Conservation (phyloP, 176 grass and related monocot genomes). For the Oryza meridionalis region DNA sequence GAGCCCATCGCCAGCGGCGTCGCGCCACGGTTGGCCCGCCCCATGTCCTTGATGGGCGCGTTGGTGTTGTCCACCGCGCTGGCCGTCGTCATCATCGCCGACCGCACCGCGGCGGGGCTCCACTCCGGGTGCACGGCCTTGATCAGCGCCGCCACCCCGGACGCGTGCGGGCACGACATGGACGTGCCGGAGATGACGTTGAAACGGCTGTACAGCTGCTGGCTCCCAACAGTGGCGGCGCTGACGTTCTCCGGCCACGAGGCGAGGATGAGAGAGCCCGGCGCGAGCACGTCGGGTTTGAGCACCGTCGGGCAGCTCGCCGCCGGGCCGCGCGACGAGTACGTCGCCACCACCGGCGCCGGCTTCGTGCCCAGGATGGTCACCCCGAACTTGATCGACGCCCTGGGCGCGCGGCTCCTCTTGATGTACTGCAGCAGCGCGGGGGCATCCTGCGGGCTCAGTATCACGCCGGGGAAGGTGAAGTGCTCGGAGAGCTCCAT, state of each 20-base stretch:
- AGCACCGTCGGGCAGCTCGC: constrained; percentile 60
- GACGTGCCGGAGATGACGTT: constrained; percentile 83
- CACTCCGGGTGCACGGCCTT: constrained; percentile 55
- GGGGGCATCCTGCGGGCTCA: constrained; percentile 49
- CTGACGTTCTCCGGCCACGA: constrained; percentile 68
- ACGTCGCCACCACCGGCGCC: constrained; percentile 48
- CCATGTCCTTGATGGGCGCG: constrained; percentile 63
- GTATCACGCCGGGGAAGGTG: constrained; percentile 60
- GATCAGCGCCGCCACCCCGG: constrained; percentile 66
- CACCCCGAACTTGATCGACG: constrained; percentile 50
- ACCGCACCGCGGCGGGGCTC: constrained; percentile 72
- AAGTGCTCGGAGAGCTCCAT: constrained; percentile 36
- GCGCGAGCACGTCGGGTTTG: constrained; percentile 79
- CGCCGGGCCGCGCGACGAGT: constrained; percentile 81
- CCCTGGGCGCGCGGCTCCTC: constrained; percentile 42
- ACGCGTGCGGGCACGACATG: constrained; percentile 79
- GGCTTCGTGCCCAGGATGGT: constrained; percentile 54
- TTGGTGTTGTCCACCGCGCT: constrained; percentile 59
- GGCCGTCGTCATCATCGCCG: constrained; percentile 86
- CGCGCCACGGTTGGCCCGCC: constrained; percentile 14
- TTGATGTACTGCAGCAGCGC: constrained; percentile 56
- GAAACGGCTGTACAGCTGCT: constrained; percentile 50
- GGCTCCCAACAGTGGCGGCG: constrained; percentile 38
- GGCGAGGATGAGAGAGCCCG: constrained; percentile 62
- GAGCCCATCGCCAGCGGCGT: constrained; percentile 72